Evolutionary conservation across 108 stramenopile species (phyloP), one percentile per base, ranked within the genome.

Genomic region (Cyclotella sp.): DNA sequence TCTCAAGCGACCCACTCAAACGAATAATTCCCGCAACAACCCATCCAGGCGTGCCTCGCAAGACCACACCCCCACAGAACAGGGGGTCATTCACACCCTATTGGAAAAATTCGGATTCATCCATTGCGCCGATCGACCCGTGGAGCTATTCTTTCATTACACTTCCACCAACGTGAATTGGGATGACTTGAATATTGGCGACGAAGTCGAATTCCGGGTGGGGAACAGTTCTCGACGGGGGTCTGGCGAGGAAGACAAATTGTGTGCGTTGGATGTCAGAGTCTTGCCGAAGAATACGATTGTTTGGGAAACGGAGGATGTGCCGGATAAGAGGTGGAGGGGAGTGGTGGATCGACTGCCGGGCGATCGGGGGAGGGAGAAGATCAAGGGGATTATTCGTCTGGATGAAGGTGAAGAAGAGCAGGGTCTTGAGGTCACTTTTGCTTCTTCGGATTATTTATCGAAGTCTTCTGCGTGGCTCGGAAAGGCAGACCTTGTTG

Each of bases 81-180:
- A 89, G 58, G 92, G 92, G 14, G 63, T 79, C 13, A 82, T 93
- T 53, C 87, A 87, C 68, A 70, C 75, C 18, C 75, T 93, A 22
- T 72, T 81, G 16, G 92, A 93, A 39, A 75, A 79, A 51, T 93
- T 91, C 77, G 92, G 92, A 26, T 93, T 93, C 58, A 93, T 93
- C 49, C 79, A 85, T 51, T 93, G 90, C 63, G 92, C 92, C 57
- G 85, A 89, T 75, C 92, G 92, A n/a, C 84, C 84, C 1, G 71
- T 74, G n/a, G 88, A 91, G 70, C 57, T 93, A 19, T 93, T 93
- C 77, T 93, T 93, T 66, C 92, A 93, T 68, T 91, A 86, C 68
- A 83, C 84, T 16, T 49, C 77, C 9, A 54, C 21, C 45, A 70
- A 78, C 12, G 52, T 61, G 27, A 75, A 77, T 82, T 67, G 84